Evolutionary conservation across 2,329 filamentous ascomycete species (phyloP).

Genomic region (Fusarium denticulatum): DNA sequence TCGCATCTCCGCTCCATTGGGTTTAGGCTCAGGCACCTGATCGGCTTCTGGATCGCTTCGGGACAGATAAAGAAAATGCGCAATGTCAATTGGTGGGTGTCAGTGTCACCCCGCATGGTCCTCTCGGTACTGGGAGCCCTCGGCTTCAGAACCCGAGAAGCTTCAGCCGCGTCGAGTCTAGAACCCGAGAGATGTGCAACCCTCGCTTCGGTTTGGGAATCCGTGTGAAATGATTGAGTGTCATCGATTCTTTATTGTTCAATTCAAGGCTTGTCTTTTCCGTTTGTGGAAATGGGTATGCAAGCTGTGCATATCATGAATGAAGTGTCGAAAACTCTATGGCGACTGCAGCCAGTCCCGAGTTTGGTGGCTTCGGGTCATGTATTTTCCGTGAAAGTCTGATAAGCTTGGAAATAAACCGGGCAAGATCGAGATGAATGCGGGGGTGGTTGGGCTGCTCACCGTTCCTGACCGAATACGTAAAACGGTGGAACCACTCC

Average conservation of each 20-base stretch:
- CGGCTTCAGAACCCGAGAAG: conserved; percentile 1
- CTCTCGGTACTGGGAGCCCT: background rate
- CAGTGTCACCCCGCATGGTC: background rate
- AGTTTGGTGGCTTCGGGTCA: background rate
- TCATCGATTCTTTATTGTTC: background rate
- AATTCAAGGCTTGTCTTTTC: background rate
- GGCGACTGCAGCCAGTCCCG: background rate
- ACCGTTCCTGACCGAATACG: background rate
- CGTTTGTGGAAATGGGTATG: background rate
- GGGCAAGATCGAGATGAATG: background rate
- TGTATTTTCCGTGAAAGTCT: background rate
- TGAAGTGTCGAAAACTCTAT: background rate
- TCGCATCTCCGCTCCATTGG: background rate
- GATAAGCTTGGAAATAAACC: background rate
- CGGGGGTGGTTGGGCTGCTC: background rate
- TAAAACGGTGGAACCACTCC: background rate
- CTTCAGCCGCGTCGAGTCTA: background rate
- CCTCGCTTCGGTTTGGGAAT: background rate
- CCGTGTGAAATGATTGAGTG: background rate
- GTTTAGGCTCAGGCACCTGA: conserved; percentile 1
- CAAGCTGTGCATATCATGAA: background rate
- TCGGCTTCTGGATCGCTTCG: background rate
- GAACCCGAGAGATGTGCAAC: background rate
- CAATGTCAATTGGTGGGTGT: background rate
- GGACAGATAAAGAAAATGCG: background rate